Percentiles rank a stretch among this genome's conserved stretches.
These are phyloP conservation scores for Phytophthora aleatoria DNA, from an alignment of 352 stramenopile genomes.

Conservation along the genomic window DNA sequence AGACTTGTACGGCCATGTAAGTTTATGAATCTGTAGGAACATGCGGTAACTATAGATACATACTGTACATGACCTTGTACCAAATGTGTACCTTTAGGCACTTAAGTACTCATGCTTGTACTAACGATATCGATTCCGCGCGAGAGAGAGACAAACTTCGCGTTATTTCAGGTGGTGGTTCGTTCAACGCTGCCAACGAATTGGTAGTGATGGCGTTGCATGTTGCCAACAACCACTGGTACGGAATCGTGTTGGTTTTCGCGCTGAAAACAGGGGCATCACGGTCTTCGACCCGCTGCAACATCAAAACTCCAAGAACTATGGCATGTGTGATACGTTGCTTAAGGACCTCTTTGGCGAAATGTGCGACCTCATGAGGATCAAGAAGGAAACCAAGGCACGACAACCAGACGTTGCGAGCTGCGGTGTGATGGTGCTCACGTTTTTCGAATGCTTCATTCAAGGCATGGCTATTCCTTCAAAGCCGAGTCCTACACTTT, in stretches of 20 bases:
- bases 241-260: slow-evolving; percentile 1
- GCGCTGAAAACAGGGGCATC: background rate
- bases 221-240: background rate
- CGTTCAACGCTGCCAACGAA: background rate
- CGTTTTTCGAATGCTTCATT: background rate
- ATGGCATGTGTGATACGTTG: background rate
- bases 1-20: background rate
- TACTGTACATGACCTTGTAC: background rate
- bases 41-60: background rate
- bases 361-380: background rate
- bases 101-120: background rate
- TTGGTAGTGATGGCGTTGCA: background rate
- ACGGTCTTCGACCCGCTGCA: background rate
- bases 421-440: slow-evolving; percentile 1
- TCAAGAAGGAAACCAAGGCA: background rate
- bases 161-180: background rate
- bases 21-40: background rate
- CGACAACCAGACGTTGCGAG: background rate
- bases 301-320: background rate
- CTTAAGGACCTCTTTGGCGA: background rate
- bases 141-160: background rate
- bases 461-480: background rate
- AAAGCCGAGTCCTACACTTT: background rate
- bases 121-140: background rate
- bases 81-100: background rate